Evolutionary conservation across 768 basidiomycete species (phyloP), one percentile per base, ranked within the genome.

Genomic region (Lactarius sanguifluus): DNA sequence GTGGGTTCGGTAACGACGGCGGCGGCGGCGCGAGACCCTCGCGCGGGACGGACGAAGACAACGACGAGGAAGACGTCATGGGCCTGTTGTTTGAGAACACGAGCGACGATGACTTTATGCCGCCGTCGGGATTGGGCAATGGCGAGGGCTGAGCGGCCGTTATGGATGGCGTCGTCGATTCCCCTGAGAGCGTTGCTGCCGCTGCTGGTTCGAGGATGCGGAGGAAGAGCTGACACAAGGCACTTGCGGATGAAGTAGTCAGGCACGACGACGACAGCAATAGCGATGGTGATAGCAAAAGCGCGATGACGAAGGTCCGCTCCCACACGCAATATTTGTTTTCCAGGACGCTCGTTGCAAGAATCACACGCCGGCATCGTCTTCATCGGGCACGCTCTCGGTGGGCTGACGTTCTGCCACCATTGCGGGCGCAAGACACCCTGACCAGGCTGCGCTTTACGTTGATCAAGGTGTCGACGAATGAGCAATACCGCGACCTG

Each of bases 371-470:
- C 56, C 25, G 56, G 30, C 56, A 5, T 9, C 20, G 23, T 28
- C 34, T 10, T 34, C 32, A 15, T 25, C 43, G 10, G 34, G 34
- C 9, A 12, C 7, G 34, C 34, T 36, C 10, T 12, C 34, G 34
- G 10, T 1, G 32, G n/a, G 10, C 0, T 32, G 18, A 38, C 64
- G 7, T 70, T 41, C 41, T 68, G 69, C n/a, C 69, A 70, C 52
- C 67, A 70, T 45, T 65, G 67, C 40, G 47, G 67, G 13, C 34
- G 59, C 50, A 68, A 58, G 50, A 65, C 50, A 12, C 25, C 3
- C 18, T n/a, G 56, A 8, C 32, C 36, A 69, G 62, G 43, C 65
- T 70, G 67, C 40, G 43, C 6, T 70, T 67, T 20, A 34, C 54
- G 12, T 23, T 5, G 10, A 28, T 65, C 20, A 61, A 12, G 1